phyloP scores from a whole-genome alignment of 768 basidiomycete species.

The Rubroboletus satanas region DNA sequence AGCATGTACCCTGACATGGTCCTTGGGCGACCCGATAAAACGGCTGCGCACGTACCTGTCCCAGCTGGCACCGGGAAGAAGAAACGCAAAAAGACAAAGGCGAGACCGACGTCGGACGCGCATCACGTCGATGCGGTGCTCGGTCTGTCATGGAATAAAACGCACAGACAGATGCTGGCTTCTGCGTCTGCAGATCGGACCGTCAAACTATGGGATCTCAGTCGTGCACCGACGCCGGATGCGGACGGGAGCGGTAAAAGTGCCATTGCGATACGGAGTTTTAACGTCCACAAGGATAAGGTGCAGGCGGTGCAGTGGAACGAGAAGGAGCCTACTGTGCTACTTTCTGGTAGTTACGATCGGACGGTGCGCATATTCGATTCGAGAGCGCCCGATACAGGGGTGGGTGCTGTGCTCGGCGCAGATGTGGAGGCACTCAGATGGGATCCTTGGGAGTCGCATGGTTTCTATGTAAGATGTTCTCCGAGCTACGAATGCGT shows the following conservation, averaged over 20 bases:
- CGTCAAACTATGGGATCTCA: slow-evolving; percentile 96
- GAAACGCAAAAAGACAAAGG: slow-evolving; percentile 84
- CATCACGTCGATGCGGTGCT: slow-evolving; percentile 95
- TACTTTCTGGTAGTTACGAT: slow-evolving; percentile 93
- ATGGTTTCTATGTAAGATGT: slow-evolving; percentile 75
- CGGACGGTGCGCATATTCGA: slow-evolving; percentile 95
- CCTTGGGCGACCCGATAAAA: slow-evolving; percentile 84
- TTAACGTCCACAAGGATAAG: slow-evolving; percentile 85
- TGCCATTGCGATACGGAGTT: slow-evolving; percentile 72
- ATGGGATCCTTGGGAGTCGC: slow-evolving; percentile 95
- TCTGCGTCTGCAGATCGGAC: slow-evolving; percentile 92
- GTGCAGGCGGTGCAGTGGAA: slow-evolving; percentile 98
- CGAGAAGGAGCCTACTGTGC: slow-evolving; percentile 76
- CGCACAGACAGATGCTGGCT: slow-evolving; percentile 86
- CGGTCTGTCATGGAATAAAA: slow-evolving; percentile 88
- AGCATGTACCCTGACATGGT: slow-evolving; percentile 91
- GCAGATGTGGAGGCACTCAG: slow-evolving; percentile 90
- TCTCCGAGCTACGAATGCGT: not conserved
- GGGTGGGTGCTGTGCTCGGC: slow-evolving; percentile 81
- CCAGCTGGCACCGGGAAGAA: slow-evolving; percentile 94
- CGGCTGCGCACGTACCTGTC: slow-evolving; percentile 70
- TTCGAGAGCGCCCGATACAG: slow-evolving; percentile 73
- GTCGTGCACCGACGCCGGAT: slow-evolving; percentile 53
- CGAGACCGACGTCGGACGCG: slow-evolving; percentile 52
- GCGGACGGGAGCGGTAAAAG: slow-evolving; percentile 41